Percentiles rank a stretch among this genome's conserved stretches.
Evolutionary conservation across 257 asterid species (phyloP).

Genomic region (Petunia axillaris): DNA sequence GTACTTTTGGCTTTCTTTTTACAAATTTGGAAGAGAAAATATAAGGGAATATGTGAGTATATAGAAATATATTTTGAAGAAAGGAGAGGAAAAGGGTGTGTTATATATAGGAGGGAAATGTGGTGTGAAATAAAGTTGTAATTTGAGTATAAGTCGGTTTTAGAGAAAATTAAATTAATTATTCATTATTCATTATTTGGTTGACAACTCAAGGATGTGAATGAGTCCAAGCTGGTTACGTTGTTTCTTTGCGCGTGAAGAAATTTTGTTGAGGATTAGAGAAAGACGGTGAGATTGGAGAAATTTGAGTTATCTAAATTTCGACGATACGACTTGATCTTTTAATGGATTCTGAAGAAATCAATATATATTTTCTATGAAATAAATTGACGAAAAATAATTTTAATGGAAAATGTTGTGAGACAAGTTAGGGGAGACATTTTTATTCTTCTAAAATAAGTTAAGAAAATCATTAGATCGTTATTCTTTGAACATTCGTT

Average conservation of each 20-base stretch:
- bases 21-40: conserved; percentile 26
- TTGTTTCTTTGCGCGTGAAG: conserved; percentile 17
- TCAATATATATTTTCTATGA: too few species aligned
- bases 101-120: not conserved
- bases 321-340: too few species aligned
- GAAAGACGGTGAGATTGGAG: too few species aligned
- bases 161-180: not conserved
- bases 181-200: not conserved
- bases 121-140: too few species aligned
- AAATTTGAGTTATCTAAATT: too few species aligned
- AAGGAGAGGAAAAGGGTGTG: not conserved
- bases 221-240: not conserved
- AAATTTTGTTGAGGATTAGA: not conserved
- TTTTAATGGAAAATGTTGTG: too few species aligned
- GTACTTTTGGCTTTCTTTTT: not conserved
- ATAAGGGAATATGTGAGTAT: not conserved
- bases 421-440: too few species aligned
- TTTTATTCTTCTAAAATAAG: too few species aligned
- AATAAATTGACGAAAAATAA: too few species aligned
- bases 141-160: not conserved
- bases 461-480: too few species aligned
- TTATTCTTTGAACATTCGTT: too few species aligned
- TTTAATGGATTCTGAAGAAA: too few species aligned
- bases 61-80: not conserved
- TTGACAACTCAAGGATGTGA: not conserved